These are phyloP conservation scores for Trichoderma koningii DNA, from an alignment of 2,329 filamentous ascomycete species.

Conservation along the genomic window DNA sequence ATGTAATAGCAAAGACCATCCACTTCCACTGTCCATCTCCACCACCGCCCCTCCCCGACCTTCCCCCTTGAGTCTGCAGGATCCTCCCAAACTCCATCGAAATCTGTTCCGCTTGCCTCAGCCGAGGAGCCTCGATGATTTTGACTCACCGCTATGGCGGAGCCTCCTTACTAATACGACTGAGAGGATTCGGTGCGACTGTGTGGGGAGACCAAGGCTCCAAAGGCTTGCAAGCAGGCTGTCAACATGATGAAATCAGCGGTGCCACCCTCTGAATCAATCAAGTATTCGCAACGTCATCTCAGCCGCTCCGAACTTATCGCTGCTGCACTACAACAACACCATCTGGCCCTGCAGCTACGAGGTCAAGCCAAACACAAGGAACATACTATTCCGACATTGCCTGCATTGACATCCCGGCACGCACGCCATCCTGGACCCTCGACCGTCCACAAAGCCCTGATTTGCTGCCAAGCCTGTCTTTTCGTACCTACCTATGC, in stretches of 20 bases:
- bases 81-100: background rate
- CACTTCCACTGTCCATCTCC: conserved; percentile 2
- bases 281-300: background rate
- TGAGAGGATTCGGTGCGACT: background rate
- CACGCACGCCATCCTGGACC: conserved; percentile 15
- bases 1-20: background rate
- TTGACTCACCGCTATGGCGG: conserved; percentile 23
- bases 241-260: background rate
- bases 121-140: background rate
- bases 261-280: background rate
- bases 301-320: background rate
- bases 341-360: conserved; percentile 7
- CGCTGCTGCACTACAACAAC: conserved; percentile 13
- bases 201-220: background rate
- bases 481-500: no score
- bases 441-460: background rate
- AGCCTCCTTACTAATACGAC: background rate
- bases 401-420: conserved; percentile 21
- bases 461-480: conserved; percentile 6
- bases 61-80: conserved; percentile 17
- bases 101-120: background rate
- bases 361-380: no score
- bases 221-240: background rate
- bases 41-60: conserved; percentile 2
- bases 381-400: background rate